Evolutionary conservation across 1,139 yeast species (phyloP), one percentile per base, ranked within the genome.

Genomic region (Sugiyamaella grinbergsii): DNA sequence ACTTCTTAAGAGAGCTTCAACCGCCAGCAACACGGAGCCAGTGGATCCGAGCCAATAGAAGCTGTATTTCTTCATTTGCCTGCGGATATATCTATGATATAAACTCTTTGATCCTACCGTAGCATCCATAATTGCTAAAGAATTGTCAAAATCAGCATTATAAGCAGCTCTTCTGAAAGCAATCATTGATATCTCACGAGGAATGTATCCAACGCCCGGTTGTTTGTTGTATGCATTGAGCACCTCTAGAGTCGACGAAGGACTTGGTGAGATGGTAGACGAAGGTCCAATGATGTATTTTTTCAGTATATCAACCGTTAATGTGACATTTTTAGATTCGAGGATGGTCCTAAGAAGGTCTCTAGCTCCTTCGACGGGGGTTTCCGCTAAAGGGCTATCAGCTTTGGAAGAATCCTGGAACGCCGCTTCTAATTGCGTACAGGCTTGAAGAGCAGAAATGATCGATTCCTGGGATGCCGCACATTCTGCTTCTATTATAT

Each of bases 141-240:
- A 87, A 41, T 72, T 72, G 33, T 74, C 71, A 53, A 83, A 74
- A 51, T 84, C 83, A 1, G 82, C 86, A 55, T 79, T 74, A 67
- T 76, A 82, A 1, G 85, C 67, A 5, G 83, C 74, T 40, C 75
- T 67, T 18, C 93, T 70, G 54, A 85, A 78, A 0, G 91, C 85
- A 20, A 85, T 76, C 67, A 83, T 70, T 1, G 85, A 83, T 2
- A 74, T 64, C 0, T 71, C 69, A 49, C 71, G 71, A 11, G 76
- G 74, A 2, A 84, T 71, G 8, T 54, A 36, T 19, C 40, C 52
- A 4, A 40, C 47, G 3, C 44, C 49, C 32, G 54, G 52, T 23
- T 54, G 54, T 11, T 54, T 49, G 34, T 58, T 59, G 53, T 54
- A 64, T 3, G 57, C 54, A 20, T 53, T 47, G 39, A 66, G 52